A percentile compares a stretch with the other conserved stretches of the same genome.
Evolutionary conservation across 768 basidiomycete species (phyloP).

Genomic region (Russula abietina): DNA sequence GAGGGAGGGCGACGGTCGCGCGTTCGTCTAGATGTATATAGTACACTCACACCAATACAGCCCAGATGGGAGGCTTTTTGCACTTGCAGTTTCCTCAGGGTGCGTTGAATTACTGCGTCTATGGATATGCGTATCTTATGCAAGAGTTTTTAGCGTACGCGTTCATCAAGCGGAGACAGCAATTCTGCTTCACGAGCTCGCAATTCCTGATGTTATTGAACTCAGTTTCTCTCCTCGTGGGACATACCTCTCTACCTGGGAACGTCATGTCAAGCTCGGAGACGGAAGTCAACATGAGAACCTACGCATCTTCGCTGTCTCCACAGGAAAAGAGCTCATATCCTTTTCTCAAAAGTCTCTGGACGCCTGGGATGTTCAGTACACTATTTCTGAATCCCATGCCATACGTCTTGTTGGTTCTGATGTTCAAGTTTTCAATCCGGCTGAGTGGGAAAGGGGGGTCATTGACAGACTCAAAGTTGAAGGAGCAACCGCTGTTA

Average conservation of each 20-base stretch:
- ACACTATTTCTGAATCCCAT: conserved; percentile 83
- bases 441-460: conserved; percentile 73
- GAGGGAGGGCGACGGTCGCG: no score
- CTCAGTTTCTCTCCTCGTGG: conserved; percentile 90
- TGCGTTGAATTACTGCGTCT: conserved; percentile 36
- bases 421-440: conserved; percentile 80
- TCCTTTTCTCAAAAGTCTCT: conserved; percentile 86
- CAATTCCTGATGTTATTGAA: conserved; percentile 71
- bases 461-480: conserved; percentile 76
- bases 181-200: conserved; percentile 67
- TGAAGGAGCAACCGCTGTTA: conserved; percentile 73
- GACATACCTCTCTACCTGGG: conserved; percentile 93
- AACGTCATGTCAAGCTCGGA: conserved; percentile 86
- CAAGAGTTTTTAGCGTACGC: conserved; percentile 49
- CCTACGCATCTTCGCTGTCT: conserved; percentile 81
- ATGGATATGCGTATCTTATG: conserved; percentile 20
- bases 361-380: conserved; percentile 89
- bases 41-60: no score
- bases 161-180: conserved; percentile 71
- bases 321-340: conserved; percentile 80
- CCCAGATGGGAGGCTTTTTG: conserved; percentile 79
- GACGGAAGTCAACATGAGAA: conserved; percentile 92
- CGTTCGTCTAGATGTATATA: no score
- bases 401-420: conserved; percentile 73
- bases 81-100: conserved; percentile 72